Evolutionary conservation across 108 stramenopile species (phyloP).

Genomic region (Nannochloropsis gaditana): DNA sequence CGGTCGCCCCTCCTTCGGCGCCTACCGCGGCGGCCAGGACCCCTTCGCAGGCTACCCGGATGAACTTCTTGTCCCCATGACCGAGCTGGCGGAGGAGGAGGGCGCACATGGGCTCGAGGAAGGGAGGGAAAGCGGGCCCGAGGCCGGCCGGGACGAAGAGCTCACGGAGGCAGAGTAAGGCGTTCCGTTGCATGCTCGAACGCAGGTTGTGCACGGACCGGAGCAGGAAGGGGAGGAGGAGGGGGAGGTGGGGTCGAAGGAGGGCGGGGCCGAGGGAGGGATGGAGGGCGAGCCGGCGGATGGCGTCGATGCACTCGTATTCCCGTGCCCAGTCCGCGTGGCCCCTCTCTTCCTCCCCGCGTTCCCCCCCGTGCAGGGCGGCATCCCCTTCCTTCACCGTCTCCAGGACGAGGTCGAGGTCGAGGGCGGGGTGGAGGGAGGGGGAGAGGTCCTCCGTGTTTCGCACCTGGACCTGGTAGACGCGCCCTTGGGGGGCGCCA

Average conservation of each 20-base stretch:
- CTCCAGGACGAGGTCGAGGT: neutral
- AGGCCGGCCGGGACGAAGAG: neutral
- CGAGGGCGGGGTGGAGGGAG: neutral
- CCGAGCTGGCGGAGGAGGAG: neutral
- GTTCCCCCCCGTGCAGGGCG: neutral
- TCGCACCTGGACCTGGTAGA: neutral
- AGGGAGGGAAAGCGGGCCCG: neutral
- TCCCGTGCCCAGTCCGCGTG: neutral
- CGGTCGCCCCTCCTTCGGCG: neutral
- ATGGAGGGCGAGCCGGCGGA: neutral
- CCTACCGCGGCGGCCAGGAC: neutral
- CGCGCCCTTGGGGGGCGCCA: neutral
- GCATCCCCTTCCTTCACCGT: neutral
- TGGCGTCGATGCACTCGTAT: neutral
- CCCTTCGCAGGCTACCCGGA: neutral
- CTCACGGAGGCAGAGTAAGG: neutral
- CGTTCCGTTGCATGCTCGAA: neutral
- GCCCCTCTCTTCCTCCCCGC: neutral
- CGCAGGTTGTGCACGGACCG: neutral
- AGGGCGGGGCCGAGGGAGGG: slow-evolving; percentile 1
- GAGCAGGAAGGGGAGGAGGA: slow-evolving; percentile 8
- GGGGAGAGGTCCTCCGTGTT: neutral
- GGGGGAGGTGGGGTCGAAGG: slow-evolving; percentile 3
- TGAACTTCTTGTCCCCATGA: neutral
- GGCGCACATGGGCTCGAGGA: neutral